These are phyloP conservation scores for Aspergillus sp. DNA, from an alignment of 2,329 filamentous ascomycete genomes.

Conservation along the genomic window DNA sequence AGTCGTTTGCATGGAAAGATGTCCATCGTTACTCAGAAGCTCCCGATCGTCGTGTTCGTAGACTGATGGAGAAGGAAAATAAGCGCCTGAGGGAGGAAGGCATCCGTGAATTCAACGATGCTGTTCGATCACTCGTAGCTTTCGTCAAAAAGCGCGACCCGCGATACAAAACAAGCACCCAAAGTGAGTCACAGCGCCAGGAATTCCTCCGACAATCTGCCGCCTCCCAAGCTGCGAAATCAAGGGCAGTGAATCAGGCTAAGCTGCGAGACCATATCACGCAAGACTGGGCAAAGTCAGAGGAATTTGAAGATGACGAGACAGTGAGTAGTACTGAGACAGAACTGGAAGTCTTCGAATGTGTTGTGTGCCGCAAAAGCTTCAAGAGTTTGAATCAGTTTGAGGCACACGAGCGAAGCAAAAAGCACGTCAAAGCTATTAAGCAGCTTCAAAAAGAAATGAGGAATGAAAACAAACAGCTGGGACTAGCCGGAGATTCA, in stretches of 20 bases:
- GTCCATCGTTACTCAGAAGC: conserved; percentile 80
- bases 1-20: conserved; percentile 89
- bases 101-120: conserved; percentile 86
- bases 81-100: conserved; percentile 78
- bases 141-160: conserved; percentile 93
- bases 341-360: conserved; percentile 61
- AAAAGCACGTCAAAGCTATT: conserved; percentile 88
- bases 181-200: conserved; percentile 79
- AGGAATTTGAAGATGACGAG: conserved; percentile 55
- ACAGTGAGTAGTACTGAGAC: conserved; percentile 46
- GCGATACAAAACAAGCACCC: conserved; percentile 73
- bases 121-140: conserved; percentile 78
- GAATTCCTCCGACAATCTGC: conserved; percentile 74
- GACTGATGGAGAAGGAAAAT: conserved; percentile 95
- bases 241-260: conserved; percentile 77
- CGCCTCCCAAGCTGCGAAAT: conserved; percentile 79
- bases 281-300: conserved; percentile 73
- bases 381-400: conserved; percentile 93
- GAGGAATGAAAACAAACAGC: conserved; percentile 71
- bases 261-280: conserved; percentile 65
- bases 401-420: conserved; percentile 90
- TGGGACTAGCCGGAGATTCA: conserved; percentile 22
- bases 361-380: conserved; percentile 63
- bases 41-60: conserved; percentile 77
- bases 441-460: conserved; percentile 79